Conservation (phyloP, 345 rosid genomes). For the Salix caprea region DNA sequence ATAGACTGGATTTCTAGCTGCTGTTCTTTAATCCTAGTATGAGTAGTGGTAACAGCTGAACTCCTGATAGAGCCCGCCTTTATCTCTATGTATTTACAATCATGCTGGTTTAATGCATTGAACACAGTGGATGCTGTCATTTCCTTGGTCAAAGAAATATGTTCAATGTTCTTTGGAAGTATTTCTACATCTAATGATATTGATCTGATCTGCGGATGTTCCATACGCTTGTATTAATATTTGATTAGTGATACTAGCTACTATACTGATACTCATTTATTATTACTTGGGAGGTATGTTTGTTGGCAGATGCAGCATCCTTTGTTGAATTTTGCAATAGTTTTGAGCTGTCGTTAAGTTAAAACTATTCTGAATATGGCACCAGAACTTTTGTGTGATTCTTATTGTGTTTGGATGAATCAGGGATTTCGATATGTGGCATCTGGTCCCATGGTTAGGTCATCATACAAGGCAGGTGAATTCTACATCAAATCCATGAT, state of each 20-base stretch:
- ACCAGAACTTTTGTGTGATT: not conserved
- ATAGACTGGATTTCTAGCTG: not conserved
- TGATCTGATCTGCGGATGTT: not conserved
- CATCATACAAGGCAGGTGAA: slow-evolving; percentile 99
- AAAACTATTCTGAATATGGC: not conserved
- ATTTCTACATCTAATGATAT: not conserved
- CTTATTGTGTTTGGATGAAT: slow-evolving; percentile 14
- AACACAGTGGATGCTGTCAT: not conserved
- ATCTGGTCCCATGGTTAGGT: slow-evolving; percentile 98
- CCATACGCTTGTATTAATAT: not conserved
- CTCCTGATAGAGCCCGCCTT: not conserved
- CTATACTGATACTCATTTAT: not conserved
- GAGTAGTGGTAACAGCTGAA: not conserved
- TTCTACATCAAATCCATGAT: slow-evolving; percentile 97
- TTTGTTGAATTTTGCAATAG: not conserved
- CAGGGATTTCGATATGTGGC: slow-evolving; percentile 98
- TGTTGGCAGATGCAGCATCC: not conserved
- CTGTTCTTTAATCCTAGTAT: not conserved
- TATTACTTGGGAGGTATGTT: not conserved
- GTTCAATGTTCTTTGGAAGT: not conserved
- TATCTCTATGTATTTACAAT: not conserved
- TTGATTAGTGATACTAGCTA: not conserved
- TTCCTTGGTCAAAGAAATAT: not conserved
- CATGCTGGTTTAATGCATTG: not conserved
- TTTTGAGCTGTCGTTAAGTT: not conserved